Conservation (phyloP, 345 rosid genomes). For the Clarkia xantiana region DNA sequence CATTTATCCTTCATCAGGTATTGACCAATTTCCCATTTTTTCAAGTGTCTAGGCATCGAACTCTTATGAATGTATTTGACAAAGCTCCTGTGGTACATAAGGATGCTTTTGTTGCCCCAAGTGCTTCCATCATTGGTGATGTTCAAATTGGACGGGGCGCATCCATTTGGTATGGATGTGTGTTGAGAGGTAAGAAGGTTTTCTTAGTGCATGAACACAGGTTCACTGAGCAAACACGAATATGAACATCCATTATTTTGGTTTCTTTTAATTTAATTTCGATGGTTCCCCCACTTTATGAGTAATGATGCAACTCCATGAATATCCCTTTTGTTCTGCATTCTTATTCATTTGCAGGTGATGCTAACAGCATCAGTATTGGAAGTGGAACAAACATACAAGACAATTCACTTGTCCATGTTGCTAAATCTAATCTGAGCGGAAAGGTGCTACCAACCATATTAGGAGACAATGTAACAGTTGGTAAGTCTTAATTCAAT, state of each 20-base stretch:
- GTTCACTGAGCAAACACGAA: too few species aligned
- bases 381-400: constrained; percentile 95
- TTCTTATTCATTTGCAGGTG: constrained; percentile 28
- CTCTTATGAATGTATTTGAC: constrained; percentile 80
- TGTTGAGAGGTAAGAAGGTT: constrained; percentile 57
- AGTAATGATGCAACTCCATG: too few species aligned
- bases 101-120: constrained; percentile 85
- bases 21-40: constrained; percentile 3
- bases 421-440: constrained; percentile 81
- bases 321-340: too few species aligned
- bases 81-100: constrained; percentile 71
- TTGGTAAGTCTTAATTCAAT: constrained; percentile 38
- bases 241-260: too few species aligned
- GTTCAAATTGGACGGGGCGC: constrained; percentile 73
- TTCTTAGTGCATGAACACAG: neutral
- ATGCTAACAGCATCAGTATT: constrained; percentile 63
- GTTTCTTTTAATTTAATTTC: too few species aligned
- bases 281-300: too few species aligned
- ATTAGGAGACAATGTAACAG: constrained; percentile 89
- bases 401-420: constrained; percentile 93
- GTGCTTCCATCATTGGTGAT: constrained; percentile 81
- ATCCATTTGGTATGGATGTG: constrained; percentile 93
- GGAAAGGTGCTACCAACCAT: constrained; percentile 79
- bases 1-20: neutral
- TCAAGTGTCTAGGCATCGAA: constrained; percentile 83